These are phyloP conservation scores for Poronia punctata DNA, from an alignment of 495 filamentous ascomycete species.

Conservation along the genomic window DNA sequence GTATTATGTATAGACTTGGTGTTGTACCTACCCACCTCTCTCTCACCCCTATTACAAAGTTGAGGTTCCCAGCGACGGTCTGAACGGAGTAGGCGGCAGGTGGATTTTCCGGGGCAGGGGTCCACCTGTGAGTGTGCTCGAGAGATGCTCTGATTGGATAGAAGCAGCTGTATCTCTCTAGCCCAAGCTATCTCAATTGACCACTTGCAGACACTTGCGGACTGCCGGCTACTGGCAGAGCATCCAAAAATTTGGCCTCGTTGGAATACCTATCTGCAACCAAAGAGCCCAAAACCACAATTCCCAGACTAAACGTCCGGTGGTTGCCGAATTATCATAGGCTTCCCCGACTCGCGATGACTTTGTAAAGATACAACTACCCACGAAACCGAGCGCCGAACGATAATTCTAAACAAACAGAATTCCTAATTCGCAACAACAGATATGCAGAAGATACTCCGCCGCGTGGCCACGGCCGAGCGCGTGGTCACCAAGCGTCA, in stretches of 20 bases:
- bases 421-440: too few relatives aligned
- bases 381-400: too few relatives aligned
- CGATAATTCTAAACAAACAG: too few relatives aligned
- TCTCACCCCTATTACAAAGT: too few relatives aligned
- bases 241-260: conserved; percentile 12
- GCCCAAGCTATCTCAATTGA: conserved; percentile 6
- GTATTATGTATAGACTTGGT: too few relatives aligned
- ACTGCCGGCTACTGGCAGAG: conserved; percentile 2
- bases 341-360: background rate
- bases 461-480: conserved; percentile 59
- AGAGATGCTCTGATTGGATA: background rate
- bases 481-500: conserved; percentile 49
- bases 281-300: too few relatives aligned
- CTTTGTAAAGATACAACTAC: too few relatives aligned
- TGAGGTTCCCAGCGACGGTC: too few relatives aligned
- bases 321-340: too few relatives aligned
- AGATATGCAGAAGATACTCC: conserved; percentile 68
- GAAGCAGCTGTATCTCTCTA: background rate
- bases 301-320: too few relatives aligned
- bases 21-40: too few relatives aligned
- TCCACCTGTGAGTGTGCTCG: too few relatives aligned
- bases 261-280: background rate
- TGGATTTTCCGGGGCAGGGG: conserved; percentile 4
- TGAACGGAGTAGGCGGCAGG: conserved; percentile 6
- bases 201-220: background rate